Evolutionary conservation across 495 filamentous ascomycete species (phyloP), one percentile per base, ranked within the genome.

Genomic region (Penicilliopsis zonata): DNA sequence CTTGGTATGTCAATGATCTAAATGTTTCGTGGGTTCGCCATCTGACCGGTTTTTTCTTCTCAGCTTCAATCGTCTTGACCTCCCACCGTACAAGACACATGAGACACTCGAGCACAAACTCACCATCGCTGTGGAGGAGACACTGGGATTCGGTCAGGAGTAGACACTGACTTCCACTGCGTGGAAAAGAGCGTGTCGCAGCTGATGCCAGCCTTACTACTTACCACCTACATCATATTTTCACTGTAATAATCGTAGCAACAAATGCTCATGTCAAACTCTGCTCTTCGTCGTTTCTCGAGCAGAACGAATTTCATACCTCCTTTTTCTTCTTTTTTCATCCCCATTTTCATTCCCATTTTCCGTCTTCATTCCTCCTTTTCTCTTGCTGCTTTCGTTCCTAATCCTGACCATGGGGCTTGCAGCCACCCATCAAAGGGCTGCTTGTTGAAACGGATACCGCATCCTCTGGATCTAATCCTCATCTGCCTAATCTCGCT

Each of bases 81-180:
- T 99, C 9, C 90, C 90, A 10, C 78, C 86, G 24, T 99, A 99
- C 51, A 94, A 94, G 65, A 70, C 67, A 6, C 70, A 86, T 43
- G 86, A 95, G 18, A 70, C 73, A 42, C 65, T 99, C 40, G 75
- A 88, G 48, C 64, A 74, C 44, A 99, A 96, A 61, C 59, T 99
- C 51, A 87, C 85, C 17, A 88, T 90, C 49, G 90, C 90, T 4
- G 90, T 99, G 35, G 90, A 99, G 63, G 90, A 99, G 65, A 99
- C 90, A 7, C 82, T 99, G 67, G 90, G 90, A 37, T 99, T 99
- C 54, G 90, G 90, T 31, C 92, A 99, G 62, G 90, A 99, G 65
- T 98, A 76, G 53, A 55, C 24, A 24, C 14, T 27, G 14, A 5
- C 4, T 14, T 31, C 14, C 33, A 25, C 19, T 28, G 34, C 21